These are phyloP conservation scores for Notholithocarpus densiflorus DNA, from an alignment of 306 rosid species.

Conservation along the genomic window DNA sequence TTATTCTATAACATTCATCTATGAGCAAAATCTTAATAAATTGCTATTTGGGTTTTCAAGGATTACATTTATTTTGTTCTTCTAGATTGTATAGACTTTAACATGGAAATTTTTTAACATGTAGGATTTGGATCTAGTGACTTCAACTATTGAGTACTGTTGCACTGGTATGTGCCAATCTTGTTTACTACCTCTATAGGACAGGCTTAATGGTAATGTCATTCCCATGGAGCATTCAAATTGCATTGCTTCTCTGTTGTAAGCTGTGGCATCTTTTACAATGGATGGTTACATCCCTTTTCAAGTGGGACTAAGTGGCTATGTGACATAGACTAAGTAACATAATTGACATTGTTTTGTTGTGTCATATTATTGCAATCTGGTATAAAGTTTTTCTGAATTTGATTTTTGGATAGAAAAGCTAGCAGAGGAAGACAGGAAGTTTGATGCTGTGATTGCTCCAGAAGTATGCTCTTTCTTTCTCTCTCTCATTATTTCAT, in stretches of 20 bases:
- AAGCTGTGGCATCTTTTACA: slow-evolving; percentile 5
- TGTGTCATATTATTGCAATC: background rate
- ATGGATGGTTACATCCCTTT: background rate
- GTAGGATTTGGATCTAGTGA: slow-evolving; percentile 79
- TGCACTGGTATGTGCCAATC: slow-evolving; percentile 70
- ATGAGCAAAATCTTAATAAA: background rate
- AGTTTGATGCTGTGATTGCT: slow-evolving; percentile 84
- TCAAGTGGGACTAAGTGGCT: slow-evolving; percentile 4
- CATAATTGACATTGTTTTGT: background rate
- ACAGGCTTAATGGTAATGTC: slow-evolving; percentile 8
- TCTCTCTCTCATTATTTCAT: background rate
- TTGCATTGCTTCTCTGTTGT: background rate
- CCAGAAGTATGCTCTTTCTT: slow-evolving; percentile 59
- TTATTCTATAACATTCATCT: no score
- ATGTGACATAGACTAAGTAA: background rate
- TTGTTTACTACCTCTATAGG: slow-evolving; percentile 20
- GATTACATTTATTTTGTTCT: slow-evolving; percentile 1
- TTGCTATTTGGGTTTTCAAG: background rate
- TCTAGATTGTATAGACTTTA: background rate
- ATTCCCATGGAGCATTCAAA: slow-evolving; percentile 2
- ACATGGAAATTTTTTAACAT: slow-evolving; percentile 15
- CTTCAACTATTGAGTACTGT: slow-evolving; percentile 70
- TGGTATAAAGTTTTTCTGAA: slow-evolving; percentile 3
- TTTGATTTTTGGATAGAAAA: slow-evolving; percentile 54
- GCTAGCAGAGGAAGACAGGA: slow-evolving; percentile 72